Base-by-base conservation (phyloP, 2,329 filamentous ascomycete species). In the Celoporthe dispersa region DNA sequence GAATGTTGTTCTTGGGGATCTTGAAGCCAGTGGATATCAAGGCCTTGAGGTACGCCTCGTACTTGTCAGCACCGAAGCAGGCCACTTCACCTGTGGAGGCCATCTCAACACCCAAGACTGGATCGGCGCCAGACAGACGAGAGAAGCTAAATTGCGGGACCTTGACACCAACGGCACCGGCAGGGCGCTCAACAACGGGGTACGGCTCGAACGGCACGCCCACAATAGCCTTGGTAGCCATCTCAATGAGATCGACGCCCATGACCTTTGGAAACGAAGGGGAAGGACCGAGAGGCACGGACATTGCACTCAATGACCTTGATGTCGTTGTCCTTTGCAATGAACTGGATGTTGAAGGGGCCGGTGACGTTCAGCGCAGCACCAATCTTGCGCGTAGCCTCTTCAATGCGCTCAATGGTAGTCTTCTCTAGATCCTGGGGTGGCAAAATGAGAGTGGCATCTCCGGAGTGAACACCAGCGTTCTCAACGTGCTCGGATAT, bases 281-380 rank as follows among this genome's bases (percentile, higher is more conserved):
- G 96, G 87, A 98, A 98, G 0, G 95, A 98, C 74, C 96, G 89
- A 61, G 96, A 98, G 22, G 96, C 96, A 73, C 96, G 91, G 71
- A 98, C 96, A 77, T 99, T 99, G 83, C 96, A 98, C 84, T 99
- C 96, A 74, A 99, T 99, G 74, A 99, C 96, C 86, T 98, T 98
- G 86, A 99, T 98, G 75, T 98, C 95, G 80, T 98, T 98, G 80
- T 98, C 94, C 85, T 98, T 98, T 77, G 96, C 96, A 77, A 99
- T 99, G 84, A 99, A 98, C 80, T 99, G 96, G 73, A 99, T 99
- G 83, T 99, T 99, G 88, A 92, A 98, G 31, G 96, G 96, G 64
- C 96, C 96, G 55, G 96, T 98, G 69, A 99, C 92, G 79, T 98
- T 98, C 70, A 98, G 87, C 22, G 96, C 95, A 73, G 92, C 91